Evolutionary conservation across 306 rosid genomes (phyloP).

Genomic region (Delonix regia): DNA sequence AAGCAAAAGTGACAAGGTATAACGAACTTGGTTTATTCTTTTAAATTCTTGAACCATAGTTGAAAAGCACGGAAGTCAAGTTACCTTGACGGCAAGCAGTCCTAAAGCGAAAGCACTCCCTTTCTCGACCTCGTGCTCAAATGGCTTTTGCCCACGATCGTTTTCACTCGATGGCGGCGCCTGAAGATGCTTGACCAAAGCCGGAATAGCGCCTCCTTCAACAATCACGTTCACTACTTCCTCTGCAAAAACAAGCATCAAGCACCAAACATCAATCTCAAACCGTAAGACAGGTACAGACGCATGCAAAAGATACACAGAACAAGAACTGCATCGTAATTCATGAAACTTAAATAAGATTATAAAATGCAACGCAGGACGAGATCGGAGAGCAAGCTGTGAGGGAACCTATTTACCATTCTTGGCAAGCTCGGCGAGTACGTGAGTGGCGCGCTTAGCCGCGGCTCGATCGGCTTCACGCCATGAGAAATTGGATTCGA

Average conservation of each 20-base stretch:
- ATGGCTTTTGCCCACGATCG: conserved; percentile 62
- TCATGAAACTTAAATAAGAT: conserved; percentile 20
- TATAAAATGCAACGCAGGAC: conserved; percentile 15
- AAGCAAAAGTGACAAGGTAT: neutral
- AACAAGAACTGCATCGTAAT: conserved; percentile 29
- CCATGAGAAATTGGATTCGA: conserved; percentile 79
- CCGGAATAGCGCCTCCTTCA: conserved; percentile 93
- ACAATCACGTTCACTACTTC: conserved; percentile 95
- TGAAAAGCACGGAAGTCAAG: conserved; percentile 19
- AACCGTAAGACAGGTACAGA: conserved; percentile 18
- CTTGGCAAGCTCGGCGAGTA: conserved; percentile 96
- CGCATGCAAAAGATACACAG: conserved; percentile 10
- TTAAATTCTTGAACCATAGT: neutral
- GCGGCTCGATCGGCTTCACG: conserved; percentile 82
- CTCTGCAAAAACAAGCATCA: conserved; percentile 60
- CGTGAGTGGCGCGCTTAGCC: conserved; percentile 95
- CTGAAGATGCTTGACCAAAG: conserved; percentile 84
- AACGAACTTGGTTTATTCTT: neutral
- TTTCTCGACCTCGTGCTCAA: conserved; percentile 97
- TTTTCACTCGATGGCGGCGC: conserved; percentile 62
- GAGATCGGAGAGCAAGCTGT: conserved; percentile 46
- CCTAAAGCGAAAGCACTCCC: conserved; percentile 97
- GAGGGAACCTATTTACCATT: conserved; percentile 60
- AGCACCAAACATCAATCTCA: neutral
- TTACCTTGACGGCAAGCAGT: conserved; percentile 96